These are phyloP conservation scores for Aureoboletus auriporus DNA, from an alignment of 768 basidiomycete genomes.

Conservation along the genomic window DNA sequence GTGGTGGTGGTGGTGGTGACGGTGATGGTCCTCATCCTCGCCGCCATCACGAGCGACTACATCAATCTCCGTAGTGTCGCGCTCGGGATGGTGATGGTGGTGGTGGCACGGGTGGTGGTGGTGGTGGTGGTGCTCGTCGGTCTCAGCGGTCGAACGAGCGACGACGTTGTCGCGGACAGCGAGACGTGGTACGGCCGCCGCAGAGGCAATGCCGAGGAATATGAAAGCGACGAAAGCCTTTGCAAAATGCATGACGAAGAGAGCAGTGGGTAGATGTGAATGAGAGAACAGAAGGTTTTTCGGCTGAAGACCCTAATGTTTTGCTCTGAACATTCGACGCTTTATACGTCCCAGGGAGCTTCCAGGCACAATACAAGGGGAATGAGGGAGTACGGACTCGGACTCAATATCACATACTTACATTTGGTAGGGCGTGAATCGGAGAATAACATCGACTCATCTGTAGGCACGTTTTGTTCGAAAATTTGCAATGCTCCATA, in stretches of 20 bases:
- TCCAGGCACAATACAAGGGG: background rate
- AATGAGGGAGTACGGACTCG: background rate
- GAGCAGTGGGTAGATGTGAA: background rate
- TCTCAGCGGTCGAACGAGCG: background rate
- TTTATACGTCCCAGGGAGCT: background rate
- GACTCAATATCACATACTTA: background rate
- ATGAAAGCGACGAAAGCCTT: background rate
- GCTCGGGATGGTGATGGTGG: background rate
- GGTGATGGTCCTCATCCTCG: background rate
- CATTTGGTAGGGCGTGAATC: background rate
- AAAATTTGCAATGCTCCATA: no score
- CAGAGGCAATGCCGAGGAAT: constrained; percentile 3
- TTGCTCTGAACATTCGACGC: background rate
- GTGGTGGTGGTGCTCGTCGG: background rate
- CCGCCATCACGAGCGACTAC: background rate
- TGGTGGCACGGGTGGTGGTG: background rate
- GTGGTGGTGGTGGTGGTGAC: background rate
- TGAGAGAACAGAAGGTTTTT: background rate
- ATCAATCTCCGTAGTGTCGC: background rate
- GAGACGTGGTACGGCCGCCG: background rate
- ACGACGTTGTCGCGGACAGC: background rate
- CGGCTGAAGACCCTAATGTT: background rate
- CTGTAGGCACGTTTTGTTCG: no score
- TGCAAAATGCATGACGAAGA: constrained; percentile 3
- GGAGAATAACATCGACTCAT: no score